A percentile compares a stretch with the other conserved stretches of the same genome.
Conservation (phyloP, 805 yeast species). For the Priceomyces melissophilus region DNA sequence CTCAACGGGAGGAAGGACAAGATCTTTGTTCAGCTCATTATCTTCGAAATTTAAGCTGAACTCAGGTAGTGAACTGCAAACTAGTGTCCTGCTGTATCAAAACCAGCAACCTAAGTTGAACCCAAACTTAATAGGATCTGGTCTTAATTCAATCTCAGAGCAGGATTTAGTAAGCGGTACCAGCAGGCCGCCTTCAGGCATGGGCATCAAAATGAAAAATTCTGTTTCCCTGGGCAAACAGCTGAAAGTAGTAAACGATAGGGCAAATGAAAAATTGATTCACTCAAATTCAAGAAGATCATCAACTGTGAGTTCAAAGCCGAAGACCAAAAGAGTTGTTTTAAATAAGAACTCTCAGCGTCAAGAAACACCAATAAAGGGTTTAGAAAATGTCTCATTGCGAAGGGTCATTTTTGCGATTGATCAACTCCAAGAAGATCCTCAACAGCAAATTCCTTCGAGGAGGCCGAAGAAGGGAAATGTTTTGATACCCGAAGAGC, state of each 20-base stretch:
- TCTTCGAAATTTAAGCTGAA: slow-evolving; percentile 40
- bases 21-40: slow-evolving; percentile 35
- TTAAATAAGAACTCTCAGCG: slow-evolving; percentile 45
- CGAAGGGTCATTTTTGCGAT: slow-evolving; percentile 76
- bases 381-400: slow-evolving; percentile 34
- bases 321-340: slow-evolving; percentile 24
- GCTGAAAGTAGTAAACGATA: slow-evolving; percentile 2
- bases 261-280: slow-evolving; percentile 2
- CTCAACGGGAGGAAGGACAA: slow-evolving; percentile 14
- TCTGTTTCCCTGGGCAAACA: slow-evolving; percentile 2
- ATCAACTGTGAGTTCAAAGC: slow-evolving; percentile 3
- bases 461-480: slow-evolving; percentile 53
- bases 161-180: slow-evolving; percentile 22
- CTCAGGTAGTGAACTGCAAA: slow-evolving; percentile 10
- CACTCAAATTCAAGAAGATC: slow-evolving; percentile 12
- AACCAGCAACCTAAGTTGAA: slow-evolving; percentile 8
- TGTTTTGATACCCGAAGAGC: slow-evolving; percentile 59
- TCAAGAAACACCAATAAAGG: slow-evolving; percentile 29
- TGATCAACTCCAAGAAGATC: slow-evolving; percentile 70
- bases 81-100: slow-evolving; percentile 3
- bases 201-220: slow-evolving; percentile 14
- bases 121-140: slow-evolving; percentile 11
- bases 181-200: slow-evolving; percentile 26
- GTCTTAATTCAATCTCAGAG: not conserved
- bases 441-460: slow-evolving; percentile 65